These are phyloP conservation scores for Coemansia sp. DNA, from an alignment of 192 early-diverging fungal species.

Conservation along the genomic window DNA sequence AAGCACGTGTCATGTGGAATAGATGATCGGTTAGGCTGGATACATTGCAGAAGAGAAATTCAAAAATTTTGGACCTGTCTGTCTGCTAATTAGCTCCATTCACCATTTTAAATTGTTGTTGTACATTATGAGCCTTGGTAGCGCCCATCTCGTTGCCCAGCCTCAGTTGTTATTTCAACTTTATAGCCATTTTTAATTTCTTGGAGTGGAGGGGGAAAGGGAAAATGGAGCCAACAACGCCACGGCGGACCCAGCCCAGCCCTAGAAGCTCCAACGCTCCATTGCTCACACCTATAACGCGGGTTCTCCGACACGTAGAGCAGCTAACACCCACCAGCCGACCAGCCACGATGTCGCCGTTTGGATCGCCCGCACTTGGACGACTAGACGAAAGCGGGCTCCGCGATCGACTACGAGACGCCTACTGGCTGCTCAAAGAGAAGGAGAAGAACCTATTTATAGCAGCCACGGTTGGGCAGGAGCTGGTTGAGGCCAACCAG, in stretches of 20 bases:
- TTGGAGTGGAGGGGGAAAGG: no score
- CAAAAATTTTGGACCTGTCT: no score
- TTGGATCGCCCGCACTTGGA: slow-evolving; percentile 37
- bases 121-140: not conserved
- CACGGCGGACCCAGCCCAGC: slow-evolving; percentile 10
- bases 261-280: not conserved
- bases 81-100: not conserved
- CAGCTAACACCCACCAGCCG: slow-evolving; percentile 17
- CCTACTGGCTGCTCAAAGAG: slow-evolving; percentile 46
- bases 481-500: slow-evolving; percentile 48
- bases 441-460: slow-evolving; percentile 45
- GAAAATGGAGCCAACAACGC: slow-evolving; percentile 36
- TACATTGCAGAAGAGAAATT: no score
- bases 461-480: slow-evolving; percentile 46
- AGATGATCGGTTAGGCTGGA: not conserved
- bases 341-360: slow-evolving; percentile 13
- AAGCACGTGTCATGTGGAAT: not conserved
- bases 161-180: not conserved
- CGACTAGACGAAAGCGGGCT: slow-evolving; percentile 32
- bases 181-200: not conserved
- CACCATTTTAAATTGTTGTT: not conserved
- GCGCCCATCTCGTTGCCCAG: not conserved
- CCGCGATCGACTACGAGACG: slow-evolving; percentile 39
- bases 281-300: slow-evolving; percentile 9
- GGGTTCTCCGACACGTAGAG: slow-evolving; percentile 20